A percentile compares a stretch with the other conserved stretches of the same genome.
Evolutionary conservation across 2,329 filamentous ascomycete species (phyloP).

Genomic region (Monosporascus sp.): DNA sequence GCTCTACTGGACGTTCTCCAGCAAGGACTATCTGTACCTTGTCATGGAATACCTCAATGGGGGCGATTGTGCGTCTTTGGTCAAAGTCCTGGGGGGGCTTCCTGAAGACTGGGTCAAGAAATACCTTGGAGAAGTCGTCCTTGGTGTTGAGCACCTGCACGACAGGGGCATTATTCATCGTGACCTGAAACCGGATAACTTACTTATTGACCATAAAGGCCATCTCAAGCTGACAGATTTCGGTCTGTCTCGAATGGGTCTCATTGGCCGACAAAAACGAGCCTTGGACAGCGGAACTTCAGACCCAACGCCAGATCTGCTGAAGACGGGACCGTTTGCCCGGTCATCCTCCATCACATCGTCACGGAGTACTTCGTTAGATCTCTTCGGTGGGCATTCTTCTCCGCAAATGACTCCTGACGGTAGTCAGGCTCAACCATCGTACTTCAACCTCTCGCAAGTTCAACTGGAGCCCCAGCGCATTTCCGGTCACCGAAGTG

Average conservation of each 20-base stretch:
- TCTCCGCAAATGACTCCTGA: slow-evolving; percentile 87
- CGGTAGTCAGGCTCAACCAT: slow-evolving; percentile 72
- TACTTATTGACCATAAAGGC: slow-evolving; percentile 93
- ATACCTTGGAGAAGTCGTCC: slow-evolving; percentile 89
- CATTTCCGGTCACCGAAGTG: slow-evolving; percentile 78
- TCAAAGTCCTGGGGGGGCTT: slow-evolving; percentile 87
- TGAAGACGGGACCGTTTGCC: slow-evolving; percentile 88
- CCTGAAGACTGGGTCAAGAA: slow-evolving; percentile 98
- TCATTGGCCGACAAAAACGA: slow-evolving; percentile 93
- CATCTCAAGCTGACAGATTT: slow-evolving; percentile 98
- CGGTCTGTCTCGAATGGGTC: slow-evolving; percentile 91
- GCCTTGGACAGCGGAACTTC: slow-evolving; percentile 70
- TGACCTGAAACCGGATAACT: slow-evolving; percentile 93
- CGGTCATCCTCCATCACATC: slow-evolving; percentile 80
- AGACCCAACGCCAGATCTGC: slow-evolving; percentile 84
- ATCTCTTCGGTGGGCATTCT: slow-evolving; percentile 65
- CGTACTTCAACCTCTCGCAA: slow-evolving; percentile 78
- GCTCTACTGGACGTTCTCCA: slow-evolving; percentile 98
- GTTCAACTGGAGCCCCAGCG: slow-evolving; percentile 55
- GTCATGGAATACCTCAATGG: slow-evolving; percentile 99
- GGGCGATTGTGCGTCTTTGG: slow-evolving; percentile 91
- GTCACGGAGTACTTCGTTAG: slow-evolving; percentile 88
- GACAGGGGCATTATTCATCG: slow-evolving; percentile 92
- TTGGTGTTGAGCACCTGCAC: slow-evolving; percentile 96
- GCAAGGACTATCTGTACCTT: slow-evolving; percentile 96